These are phyloP conservation scores for Blastomyces emzantsi DNA, from an alignment of 2,329 filamentous ascomycete genomes.

Conservation along the genomic window DNA sequence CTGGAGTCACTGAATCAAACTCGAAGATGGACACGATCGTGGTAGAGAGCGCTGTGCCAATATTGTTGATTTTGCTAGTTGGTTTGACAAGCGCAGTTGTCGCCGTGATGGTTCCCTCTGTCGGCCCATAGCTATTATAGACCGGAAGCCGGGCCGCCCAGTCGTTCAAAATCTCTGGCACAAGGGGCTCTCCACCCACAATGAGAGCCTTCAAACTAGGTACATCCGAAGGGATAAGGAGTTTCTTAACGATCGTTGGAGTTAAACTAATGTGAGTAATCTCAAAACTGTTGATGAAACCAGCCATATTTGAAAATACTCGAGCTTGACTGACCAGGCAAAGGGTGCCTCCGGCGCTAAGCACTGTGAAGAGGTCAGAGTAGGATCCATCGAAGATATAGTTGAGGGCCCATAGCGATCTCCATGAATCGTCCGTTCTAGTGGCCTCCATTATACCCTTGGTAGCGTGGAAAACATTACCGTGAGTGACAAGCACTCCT, in stretches of 20 bases:
- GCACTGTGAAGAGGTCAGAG: conserved; percentile 82
- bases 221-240: conserved; percentile 58
- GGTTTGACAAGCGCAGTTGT: conserved; percentile 22
- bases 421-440: conserved; percentile 42
- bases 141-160: conserved; percentile 44
- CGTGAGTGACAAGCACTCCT: conserved; percentile 67
- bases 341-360: conserved; percentile 66
- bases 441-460: conserved; percentile 64
- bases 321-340: conserved; percentile 65
- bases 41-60: conserved; percentile 23
- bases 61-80: conserved; percentile 24
- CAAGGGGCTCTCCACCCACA: conserved; percentile 71
- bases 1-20: conserved; percentile 21
- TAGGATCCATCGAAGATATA: conserved; percentile 79
- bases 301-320: conserved; percentile 62
- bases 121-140: conserved; percentile 30
- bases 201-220: conserved; percentile 65
- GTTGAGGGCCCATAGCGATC: conserved; percentile 70
- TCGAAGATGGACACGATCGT: conserved; percentile 23
- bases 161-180: conserved; percentile 54
- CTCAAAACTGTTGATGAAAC: conserved; percentile 50
- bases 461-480: conserved; percentile 67
- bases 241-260: conserved; percentile 64
- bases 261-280: conserved; percentile 79
- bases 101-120: conserved; percentile 29